Evolutionary conservation across 106 monocot species (phyloP).

Genomic region (Chionographis japonica): DNA sequence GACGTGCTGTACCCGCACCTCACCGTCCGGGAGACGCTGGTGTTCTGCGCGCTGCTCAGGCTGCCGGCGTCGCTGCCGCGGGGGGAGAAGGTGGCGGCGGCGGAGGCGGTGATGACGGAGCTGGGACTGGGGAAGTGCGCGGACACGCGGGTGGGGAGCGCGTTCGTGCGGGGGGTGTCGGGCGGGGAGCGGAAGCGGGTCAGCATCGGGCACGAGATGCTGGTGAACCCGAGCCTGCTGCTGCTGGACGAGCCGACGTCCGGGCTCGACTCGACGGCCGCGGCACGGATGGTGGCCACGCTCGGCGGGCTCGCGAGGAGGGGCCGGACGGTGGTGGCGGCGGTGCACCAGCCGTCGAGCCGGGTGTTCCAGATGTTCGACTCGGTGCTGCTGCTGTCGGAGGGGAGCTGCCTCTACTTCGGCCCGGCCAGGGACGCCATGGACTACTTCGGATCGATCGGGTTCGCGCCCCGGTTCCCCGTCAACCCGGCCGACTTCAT

Average conservation of each 20-base stretch:
- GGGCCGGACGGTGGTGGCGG: slow-evolving; percentile 60
- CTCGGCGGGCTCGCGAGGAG: slow-evolving; percentile 48
- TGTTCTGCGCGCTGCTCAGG: slow-evolving; percentile 67
- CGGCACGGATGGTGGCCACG: slow-evolving; percentile 50
- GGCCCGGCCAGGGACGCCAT: slow-evolving; percentile 63
- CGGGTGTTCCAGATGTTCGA: slow-evolving; percentile 79
- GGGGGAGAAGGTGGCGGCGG: slow-evolving; percentile 37
- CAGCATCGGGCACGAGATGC: slow-evolving; percentile 82
- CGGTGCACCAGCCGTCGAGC: slow-evolving; percentile 88
- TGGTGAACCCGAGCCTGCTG: slow-evolving; percentile 75
- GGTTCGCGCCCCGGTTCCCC: slow-evolving; percentile 56
- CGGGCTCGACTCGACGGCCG: slow-evolving; percentile 82
- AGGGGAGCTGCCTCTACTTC: slow-evolving; percentile 67
- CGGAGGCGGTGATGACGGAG: slow-evolving; percentile 67
- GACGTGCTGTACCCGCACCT: slow-evolving; percentile 82
- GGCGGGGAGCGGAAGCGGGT: slow-evolving; percentile 93
- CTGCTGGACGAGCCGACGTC: slow-evolving; percentile 92
- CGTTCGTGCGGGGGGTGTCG: slow-evolving; percentile 65
- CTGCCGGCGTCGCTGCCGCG: slow-evolving; percentile 40
- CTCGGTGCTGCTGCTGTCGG: slow-evolving; percentile 64
- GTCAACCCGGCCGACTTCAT: slow-evolving; percentile 98
- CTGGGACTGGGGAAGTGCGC: slow-evolving; percentile 66
- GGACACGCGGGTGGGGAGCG: slow-evolving; percentile 56
- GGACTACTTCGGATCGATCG: slow-evolving; percentile 65
- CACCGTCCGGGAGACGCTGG: slow-evolving; percentile 71